These are phyloP conservation scores for Cinchona pubescens DNA, from an alignment of 257 asterid species.

Conservation along the genomic window DNA sequence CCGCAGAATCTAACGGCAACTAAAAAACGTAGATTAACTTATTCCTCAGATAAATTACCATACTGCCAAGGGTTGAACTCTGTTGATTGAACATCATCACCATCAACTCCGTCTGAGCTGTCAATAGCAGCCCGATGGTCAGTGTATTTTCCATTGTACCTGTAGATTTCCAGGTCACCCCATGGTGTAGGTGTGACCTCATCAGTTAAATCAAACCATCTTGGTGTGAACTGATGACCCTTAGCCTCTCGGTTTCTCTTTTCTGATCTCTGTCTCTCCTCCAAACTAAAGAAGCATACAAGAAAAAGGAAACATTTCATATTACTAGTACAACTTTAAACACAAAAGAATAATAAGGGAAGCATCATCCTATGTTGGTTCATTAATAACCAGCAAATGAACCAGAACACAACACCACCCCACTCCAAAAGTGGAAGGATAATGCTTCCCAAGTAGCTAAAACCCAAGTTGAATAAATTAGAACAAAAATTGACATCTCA, in stretches of 20 bases:
- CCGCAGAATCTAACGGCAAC: slow-evolving; percentile 7
- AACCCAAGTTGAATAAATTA: background rate
- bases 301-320: background rate
- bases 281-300: slow-evolving; percentile 46
- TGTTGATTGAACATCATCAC: slow-evolving; percentile 31
- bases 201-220: slow-evolving; percentile 78
- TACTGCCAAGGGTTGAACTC: slow-evolving; percentile 97
- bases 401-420: background rate
- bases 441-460: background rate
- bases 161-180: slow-evolving; percentile 88
- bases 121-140: slow-evolving; percentile 65
- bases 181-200: slow-evolving; percentile 84
- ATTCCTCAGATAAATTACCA: slow-evolving; percentile 23
- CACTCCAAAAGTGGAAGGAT: background rate
- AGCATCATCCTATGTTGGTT: background rate
- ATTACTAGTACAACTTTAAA: background rate
- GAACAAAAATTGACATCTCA: slow-evolving; percentile 3
- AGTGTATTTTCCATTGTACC: slow-evolving; percentile 63
- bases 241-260: slow-evolving; percentile 80
- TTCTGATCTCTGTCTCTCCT: slow-evolving; percentile 94
- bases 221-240: slow-evolving; percentile 62
- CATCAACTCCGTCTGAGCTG: slow-evolving; percentile 38
- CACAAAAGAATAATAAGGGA: background rate
- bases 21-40: background rate
- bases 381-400: slow-evolving; percentile 2